Base-by-base conservation (phyloP, 1,284 basidiomycete species). In the Meira nashicola region DNA sequence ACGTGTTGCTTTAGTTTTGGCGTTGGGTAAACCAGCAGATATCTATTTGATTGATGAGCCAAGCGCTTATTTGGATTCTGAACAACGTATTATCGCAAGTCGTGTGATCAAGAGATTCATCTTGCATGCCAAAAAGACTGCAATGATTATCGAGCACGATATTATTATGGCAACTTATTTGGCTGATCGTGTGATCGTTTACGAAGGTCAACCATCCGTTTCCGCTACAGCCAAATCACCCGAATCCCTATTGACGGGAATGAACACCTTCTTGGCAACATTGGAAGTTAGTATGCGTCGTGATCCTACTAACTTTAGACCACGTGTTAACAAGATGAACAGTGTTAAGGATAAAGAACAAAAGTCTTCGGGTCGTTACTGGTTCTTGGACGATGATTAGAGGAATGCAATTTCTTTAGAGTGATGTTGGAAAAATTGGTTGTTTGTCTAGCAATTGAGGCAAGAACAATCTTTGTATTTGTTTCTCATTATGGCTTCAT, bases 261-360 rank as follows among this genome's bases (percentile, higher is more conserved):
- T 78, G 76, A 78, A 78, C 68, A 62, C 66, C 46, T 78, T 78
- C 74, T 61, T 78, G 50, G 67, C 68, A 7, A 68, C 67, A 6
- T 57, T 78, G 19, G 74, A 78, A 40, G 76, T 78, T 11, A 73
- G 68, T 57, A 77, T 78, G 73, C 70, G 76, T 55, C 64, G 76
- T 43, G 76, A 78, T 47, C 74, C 74, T 14, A 77, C 74, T 51
- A 78, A 75, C 59, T 67, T 76, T 64, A 64, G 76, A 12, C 76
- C 76, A 39, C 60, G 76, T 28, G 72, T 78, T 46, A 78, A 78
- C 73, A 78, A 78, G 68, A 64, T 74, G 60, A 73, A 74, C 67
- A 73, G 70, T 55, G 67, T 78, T 59, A 78, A 78, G 66, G 76
- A 78, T 61, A 78, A 78, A 68, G 76, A 78, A 63, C 74, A 77